These are phyloP conservation scores for Cenococcum geophilum DNA, from an alignment of 495 filamentous ascomycete species.

Conservation along the genomic window DNA sequence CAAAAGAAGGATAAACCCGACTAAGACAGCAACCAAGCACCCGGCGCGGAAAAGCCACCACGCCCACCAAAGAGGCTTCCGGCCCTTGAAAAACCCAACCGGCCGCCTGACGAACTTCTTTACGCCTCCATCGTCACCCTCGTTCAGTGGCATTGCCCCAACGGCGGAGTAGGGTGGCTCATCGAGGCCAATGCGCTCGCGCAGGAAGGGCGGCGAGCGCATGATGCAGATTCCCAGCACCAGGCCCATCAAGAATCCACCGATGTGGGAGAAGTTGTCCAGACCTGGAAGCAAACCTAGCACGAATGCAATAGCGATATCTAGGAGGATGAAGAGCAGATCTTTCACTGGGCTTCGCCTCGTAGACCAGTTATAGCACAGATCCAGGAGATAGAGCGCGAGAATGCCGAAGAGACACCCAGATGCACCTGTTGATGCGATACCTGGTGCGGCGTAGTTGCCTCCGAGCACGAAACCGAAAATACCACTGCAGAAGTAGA, in stretches of 20 bases:
- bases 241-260: slow-evolving; percentile 89
- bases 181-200: slow-evolving; percentile 67
- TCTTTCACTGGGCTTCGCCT: slow-evolving; percentile 70
- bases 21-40: slow-evolving; percentile 67
- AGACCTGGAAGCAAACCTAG: slow-evolving; percentile 86
- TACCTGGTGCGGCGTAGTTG: slow-evolving; percentile 75
- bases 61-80: slow-evolving; percentile 90
- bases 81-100: slow-evolving; percentile 78
- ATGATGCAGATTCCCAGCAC: slow-evolving; percentile 79
- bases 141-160: slow-evolving; percentile 34
- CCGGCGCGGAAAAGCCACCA: slow-evolving; percentile 90
- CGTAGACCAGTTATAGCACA: slow-evolving; percentile 84
- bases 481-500: slow-evolving; percentile 86
- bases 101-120: slow-evolving; percentile 61
- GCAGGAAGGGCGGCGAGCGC: slow-evolving; percentile 75
- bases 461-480: slow-evolving; percentile 95
- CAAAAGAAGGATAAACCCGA: slow-evolving; percentile 78
- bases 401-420: slow-evolving; percentile 87
- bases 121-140: slow-evolving; percentile 33
- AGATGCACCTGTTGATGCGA: slow-evolving; percentile 81
- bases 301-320: slow-evolving; percentile 83
- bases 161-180: slow-evolving; percentile 59
- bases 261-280: slow-evolving; percentile 97
- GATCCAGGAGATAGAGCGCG: slow-evolving; percentile 78
- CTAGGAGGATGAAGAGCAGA: slow-evolving; percentile 73